Evolutionary conservation across 306 rosid genomes (phyloP).

Genomic region (Dalbergia cultrata): DNA sequence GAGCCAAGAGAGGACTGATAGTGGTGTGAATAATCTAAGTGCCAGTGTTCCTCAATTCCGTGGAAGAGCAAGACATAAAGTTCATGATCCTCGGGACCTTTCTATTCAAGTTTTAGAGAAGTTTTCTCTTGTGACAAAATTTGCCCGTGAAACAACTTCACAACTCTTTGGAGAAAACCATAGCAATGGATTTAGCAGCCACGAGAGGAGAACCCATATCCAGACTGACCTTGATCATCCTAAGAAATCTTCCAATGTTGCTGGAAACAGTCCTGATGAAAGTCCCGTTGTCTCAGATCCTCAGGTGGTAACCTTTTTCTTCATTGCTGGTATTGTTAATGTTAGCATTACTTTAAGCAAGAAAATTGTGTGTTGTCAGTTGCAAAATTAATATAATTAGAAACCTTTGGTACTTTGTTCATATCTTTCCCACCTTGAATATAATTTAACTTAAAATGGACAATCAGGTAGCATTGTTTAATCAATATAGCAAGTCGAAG

Average conservation of each 20-base stretch:
- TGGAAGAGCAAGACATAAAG: slow-evolving; percentile 71
- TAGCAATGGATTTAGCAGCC: slow-evolving; percentile 67
- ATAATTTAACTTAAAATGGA: background rate
- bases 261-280: slow-evolving; percentile 52
- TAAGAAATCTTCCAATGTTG: slow-evolving; percentile 56
- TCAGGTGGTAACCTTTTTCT: slow-evolving; percentile 67
- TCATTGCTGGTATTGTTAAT: slow-evolving; percentile 11
- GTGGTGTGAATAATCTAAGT: slow-evolving; percentile 57
- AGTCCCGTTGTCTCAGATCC: slow-evolving; percentile 70
- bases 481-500: background rate
- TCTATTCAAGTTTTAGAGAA: slow-evolving; percentile 96
- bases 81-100: slow-evolving; percentile 89
- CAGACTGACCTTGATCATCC: slow-evolving; percentile 58
- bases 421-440: slow-evolving; percentile 20
- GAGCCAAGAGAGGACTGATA: slow-evolving; percentile 59
- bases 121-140: slow-evolving; percentile 95
- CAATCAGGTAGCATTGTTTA: background rate
- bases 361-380: background rate
- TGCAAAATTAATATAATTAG: slow-evolving; percentile 27
- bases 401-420: slow-evolving; percentile 13
- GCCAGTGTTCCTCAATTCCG: slow-evolving; percentile 58
- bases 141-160: slow-evolving; percentile 98
- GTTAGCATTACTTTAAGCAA: slow-evolving; percentile 12
- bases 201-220: slow-evolving; percentile 61
- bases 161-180: slow-evolving; percentile 90